phyloP scores from a whole-genome alignment of 2,329 filamentous ascomycete genomes.

The Neopestalotiopsis sp. region DNA sequence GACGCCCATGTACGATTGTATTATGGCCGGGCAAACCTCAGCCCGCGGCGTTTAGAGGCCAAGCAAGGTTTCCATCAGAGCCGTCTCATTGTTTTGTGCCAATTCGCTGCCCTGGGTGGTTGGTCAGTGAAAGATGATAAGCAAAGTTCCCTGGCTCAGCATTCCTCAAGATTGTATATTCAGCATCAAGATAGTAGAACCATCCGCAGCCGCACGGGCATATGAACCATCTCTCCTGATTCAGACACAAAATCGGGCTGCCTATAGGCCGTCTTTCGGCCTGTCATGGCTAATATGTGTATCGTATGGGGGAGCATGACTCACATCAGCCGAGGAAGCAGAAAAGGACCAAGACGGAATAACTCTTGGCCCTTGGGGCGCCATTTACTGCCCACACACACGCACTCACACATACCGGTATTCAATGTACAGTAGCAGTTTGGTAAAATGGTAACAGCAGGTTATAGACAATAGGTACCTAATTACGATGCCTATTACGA shows the following conservation, averaged over 20 bases:
- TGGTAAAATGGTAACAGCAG: neutral
- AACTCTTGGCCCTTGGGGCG: neutral
- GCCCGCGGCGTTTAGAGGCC: constrained; percentile 6
- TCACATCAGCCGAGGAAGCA: neutral
- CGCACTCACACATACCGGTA: too few relatives aligned
- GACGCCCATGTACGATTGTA: neutral
- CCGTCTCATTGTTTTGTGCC: neutral
- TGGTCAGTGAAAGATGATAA: neutral
- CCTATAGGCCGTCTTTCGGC: neutral
- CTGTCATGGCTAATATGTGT: neutral
- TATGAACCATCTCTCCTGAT: neutral
- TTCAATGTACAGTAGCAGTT: too few relatives aligned
- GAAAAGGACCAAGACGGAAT: neutral
- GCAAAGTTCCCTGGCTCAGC: neutral
- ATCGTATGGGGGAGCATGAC: neutral
- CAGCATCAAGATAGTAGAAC: neutral
- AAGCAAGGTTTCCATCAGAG: neutral
- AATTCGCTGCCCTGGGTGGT: neutral
- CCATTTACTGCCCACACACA: neutral
- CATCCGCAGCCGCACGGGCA: neutral
- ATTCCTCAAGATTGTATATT: neutral
- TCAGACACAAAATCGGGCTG: neutral
- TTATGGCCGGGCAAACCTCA: constrained; percentile 9
- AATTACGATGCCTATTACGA: neutral
- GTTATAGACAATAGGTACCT: neutral